These are phyloP conservation scores for Letharia columbiana DNA, from an alignment of 495 filamentous ascomycete genomes.

Conservation along the genomic window DNA sequence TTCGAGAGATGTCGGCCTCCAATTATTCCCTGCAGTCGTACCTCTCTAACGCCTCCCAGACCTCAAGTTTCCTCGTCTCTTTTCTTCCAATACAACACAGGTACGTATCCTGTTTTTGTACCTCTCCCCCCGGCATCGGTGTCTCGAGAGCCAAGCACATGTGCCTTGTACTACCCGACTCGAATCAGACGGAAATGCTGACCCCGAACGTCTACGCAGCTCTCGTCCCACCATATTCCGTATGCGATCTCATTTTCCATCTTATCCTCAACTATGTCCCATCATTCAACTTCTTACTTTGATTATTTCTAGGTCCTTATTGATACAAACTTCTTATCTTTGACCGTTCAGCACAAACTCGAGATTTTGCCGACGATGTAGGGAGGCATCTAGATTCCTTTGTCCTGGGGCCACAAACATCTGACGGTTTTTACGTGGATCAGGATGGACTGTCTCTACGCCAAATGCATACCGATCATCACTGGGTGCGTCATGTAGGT, in stretches of 20 bases:
- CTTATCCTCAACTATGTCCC: neutral
- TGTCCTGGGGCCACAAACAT: neutral
- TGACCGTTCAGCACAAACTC: constrained; percentile 84
- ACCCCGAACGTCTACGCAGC: neutral
- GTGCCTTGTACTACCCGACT: neutral
- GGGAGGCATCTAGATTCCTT: constrained; percentile 30
- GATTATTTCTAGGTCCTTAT: constrained; percentile 27
- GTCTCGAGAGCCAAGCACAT: neutral
- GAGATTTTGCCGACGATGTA: constrained; percentile 80
- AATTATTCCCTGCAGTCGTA: neutral
- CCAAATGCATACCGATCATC: constrained; percentile 45
- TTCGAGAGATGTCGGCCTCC: constrained; percentile 55
- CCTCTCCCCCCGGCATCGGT: neutral
- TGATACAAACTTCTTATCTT: constrained; percentile 91
- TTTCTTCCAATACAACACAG: constrained; percentile 90
- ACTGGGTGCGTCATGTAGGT: constrained; percentile 39
- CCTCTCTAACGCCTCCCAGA: constrained; percentile 8
- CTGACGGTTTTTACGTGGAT: neutral
- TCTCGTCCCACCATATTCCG: constrained; percentile 77
- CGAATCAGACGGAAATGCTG: neutral
- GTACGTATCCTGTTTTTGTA: neutral
- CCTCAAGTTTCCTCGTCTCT: constrained; percentile 66
- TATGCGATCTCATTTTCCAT: constrained; percentile 25
- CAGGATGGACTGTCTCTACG: constrained; percentile 43
- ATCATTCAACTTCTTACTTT: neutral